A percentile compares a stretch with the other conserved stretches of the same genome.
Conservation (phyloP, 176 grass and related monocot species). For the Thalia dealbata region DNA sequence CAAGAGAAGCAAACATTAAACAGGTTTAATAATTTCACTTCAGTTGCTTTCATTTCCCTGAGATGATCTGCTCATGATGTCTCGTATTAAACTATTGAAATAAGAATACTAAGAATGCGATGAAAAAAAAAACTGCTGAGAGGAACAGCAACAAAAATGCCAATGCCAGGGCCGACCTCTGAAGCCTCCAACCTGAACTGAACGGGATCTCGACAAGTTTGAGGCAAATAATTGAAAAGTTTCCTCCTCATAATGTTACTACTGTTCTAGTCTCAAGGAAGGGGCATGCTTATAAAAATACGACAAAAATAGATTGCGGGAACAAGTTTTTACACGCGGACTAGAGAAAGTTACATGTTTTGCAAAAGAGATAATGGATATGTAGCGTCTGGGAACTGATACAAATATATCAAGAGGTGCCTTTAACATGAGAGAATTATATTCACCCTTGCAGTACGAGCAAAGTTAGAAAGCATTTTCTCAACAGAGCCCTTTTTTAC, state of each 20-base stretch:
- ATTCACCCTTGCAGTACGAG: not conserved
- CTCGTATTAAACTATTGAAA: too few relatives aligned
- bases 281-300: not conserved
- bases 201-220: too few relatives aligned
- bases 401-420: not conserved
- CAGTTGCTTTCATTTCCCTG: too few relatives aligned
- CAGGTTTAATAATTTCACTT: too few relatives aligned
- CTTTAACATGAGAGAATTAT: not conserved
- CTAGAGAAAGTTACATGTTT: not conserved
- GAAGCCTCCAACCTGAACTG: too few relatives aligned
- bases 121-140: too few relatives aligned
- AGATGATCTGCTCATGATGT: too few relatives aligned
- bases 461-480: too few relatives aligned
- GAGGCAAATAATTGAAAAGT: not conserved
- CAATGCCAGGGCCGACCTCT: too few relatives aligned
- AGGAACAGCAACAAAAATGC: too few relatives aligned
- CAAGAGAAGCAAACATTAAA: too few relatives aligned
- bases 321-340: not conserved
- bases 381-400: not conserved
- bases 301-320: not conserved
- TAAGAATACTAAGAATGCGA: too few relatives aligned
- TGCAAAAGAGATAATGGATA: not conserved
- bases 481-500: not conserved
- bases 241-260: not conserved
- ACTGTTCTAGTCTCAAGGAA: not conserved